Evolutionary conservation across 495 filamentous ascomycete genomes (phyloP).

Genomic region (Penicillium ucsense): DNA sequence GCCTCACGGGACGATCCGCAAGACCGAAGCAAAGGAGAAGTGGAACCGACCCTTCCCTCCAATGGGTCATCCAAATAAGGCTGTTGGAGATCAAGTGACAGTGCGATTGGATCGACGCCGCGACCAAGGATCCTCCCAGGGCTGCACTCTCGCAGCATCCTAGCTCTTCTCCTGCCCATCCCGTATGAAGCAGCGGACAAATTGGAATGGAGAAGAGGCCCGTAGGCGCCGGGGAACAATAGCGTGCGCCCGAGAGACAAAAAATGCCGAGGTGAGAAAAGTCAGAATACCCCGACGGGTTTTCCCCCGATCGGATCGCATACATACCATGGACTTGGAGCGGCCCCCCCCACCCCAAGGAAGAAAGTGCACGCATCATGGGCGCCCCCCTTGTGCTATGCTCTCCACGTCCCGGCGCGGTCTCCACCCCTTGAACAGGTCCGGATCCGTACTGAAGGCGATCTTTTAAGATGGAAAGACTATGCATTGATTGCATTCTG

Average conservation of each 20-base stretch:
- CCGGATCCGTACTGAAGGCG: not conserved
- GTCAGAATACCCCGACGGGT: not conserved
- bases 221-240: not conserved
- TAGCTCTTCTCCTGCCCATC: not conserved
- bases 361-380: conserved; percentile 8
- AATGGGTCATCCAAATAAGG: not conserved
- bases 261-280: not conserved
- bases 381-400: not conserved
- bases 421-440: not conserved
- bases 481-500: conserved; percentile 1
- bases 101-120: not conserved
- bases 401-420: not conserved
- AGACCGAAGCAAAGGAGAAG: conserved; percentile 1
- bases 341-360: too few species aligned
- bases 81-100: not conserved
- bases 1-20: conserved; percentile 6
- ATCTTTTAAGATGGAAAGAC: not conserved
- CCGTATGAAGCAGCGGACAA: not conserved
- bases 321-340: not conserved
- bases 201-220: not conserved
- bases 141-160: not conserved
- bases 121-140: conserved; percentile 2
- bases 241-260: not conserved
- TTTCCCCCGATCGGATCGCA: conserved; percentile 1
- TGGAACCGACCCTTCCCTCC: not conserved